Evolutionary conservation across 108 stramenopile species (phyloP).

Genomic region (Skeletonema marinoi): DNA sequence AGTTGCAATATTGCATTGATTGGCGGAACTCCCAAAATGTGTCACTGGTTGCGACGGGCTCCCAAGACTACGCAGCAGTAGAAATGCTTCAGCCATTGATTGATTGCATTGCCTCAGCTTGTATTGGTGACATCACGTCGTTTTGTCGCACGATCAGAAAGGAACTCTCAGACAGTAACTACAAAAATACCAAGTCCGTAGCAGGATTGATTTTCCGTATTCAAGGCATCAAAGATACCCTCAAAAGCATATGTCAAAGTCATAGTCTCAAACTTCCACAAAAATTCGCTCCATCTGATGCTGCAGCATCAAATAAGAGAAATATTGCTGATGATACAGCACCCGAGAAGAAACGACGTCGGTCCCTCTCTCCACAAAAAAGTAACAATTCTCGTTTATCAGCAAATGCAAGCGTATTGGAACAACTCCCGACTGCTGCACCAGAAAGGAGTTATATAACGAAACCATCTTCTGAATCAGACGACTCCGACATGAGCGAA

Average conservation of each 20-base stretch:
- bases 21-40: constrained; percentile 34
- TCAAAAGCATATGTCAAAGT: constrained; percentile 22
- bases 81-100: constrained; percentile 36
- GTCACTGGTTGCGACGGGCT: constrained; percentile 1
- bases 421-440: background rate
- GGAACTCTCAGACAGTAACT: constrained; percentile 3
- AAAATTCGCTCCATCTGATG: background rate
- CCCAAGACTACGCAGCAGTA: constrained; percentile 23
- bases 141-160: constrained; percentile 19
- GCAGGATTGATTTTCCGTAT: constrained; percentile 19
- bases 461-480: background rate
- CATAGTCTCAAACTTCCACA: constrained; percentile 20
- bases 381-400: background rate
- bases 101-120: constrained; percentile 18
- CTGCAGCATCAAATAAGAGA: background rate
- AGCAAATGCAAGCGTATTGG: background rate
- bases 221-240: constrained; percentile 30
- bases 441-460: background rate
- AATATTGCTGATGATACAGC: background rate
- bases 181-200: constrained; percentile 29
- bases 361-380: background rate
- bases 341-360: background rate
- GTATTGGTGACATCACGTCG: constrained; percentile 21
- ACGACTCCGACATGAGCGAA: background rate
- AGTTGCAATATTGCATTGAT: constrained; percentile 29